Evolutionary conservation across 768 basidiomycete genomes (phyloP).

Genomic region (Termitomyces sp.): DNA sequence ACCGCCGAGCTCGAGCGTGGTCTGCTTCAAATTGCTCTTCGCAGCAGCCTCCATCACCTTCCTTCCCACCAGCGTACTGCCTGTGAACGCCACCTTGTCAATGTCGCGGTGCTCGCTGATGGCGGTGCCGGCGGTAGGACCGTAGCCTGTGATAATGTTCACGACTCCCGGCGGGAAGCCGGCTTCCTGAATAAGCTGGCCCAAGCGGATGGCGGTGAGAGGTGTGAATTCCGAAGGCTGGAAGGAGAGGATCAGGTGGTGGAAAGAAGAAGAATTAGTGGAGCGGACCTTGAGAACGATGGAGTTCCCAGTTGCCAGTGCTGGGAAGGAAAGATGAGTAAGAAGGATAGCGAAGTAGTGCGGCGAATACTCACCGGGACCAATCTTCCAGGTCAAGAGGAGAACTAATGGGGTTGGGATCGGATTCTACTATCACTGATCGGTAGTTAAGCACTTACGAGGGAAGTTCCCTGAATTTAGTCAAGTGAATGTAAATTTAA

Average conservation of each 20-base stretch:
- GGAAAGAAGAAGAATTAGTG: background rate
- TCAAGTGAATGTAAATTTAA: background rate
- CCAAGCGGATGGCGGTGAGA: conserved; percentile 54
- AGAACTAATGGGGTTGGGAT: conserved; percentile 26
- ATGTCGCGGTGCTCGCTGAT: conserved; percentile 69
- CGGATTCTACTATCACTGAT: background rate
- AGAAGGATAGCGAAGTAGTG: background rate
- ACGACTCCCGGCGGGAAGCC: conserved; percentile 78
- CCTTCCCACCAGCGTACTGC: conserved; percentile 68
- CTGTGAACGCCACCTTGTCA: conserved; percentile 48
- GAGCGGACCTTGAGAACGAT: conserved; percentile 56
- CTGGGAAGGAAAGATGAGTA: conserved; percentile 27
- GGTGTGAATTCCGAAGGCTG: conserved; percentile 78
- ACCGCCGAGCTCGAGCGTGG: conserved; percentile 73
- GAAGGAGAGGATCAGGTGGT: background rate
- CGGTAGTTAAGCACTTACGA: conserved; percentile 20
- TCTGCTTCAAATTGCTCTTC: conserved; percentile 71
- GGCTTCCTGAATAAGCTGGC: conserved; percentile 58
- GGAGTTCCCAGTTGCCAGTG: conserved; percentile 76
- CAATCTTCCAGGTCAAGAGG: conserved; percentile 75
- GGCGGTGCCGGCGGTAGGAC: conserved; percentile 61
- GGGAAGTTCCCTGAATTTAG: conserved; percentile 61
- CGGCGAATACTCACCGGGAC: conserved; percentile 44
- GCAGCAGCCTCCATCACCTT: conserved; percentile 71
- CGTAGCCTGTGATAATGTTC: conserved; percentile 73